Evolutionary conservation across 768 basidiomycete species (phyloP).

Genomic region (Lentinula guzmanii): DNA sequence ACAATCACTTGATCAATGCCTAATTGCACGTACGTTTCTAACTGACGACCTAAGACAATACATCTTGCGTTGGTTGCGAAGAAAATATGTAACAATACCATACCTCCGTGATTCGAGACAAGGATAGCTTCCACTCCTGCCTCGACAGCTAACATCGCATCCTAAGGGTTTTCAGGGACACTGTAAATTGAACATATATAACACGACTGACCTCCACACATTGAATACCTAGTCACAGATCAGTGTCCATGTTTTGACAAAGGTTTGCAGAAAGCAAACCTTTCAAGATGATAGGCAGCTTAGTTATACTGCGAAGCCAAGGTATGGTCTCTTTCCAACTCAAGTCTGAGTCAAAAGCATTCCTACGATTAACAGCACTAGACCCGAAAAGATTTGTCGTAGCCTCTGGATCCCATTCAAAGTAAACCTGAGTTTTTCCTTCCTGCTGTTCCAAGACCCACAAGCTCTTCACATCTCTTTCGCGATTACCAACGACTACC

Average conservation of each 20-base stretch:
- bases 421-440: conserved; percentile 21
- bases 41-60: conserved; percentile 53
- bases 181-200: conserved; percentile 12
- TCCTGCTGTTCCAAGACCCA: conserved; percentile 54
- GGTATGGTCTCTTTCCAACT: conserved; percentile 77
- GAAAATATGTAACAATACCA: conserved; percentile 13
- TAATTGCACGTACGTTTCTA: conserved; percentile 53
- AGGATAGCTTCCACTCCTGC: conserved; percentile 85
- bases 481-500: conserved; percentile 72
- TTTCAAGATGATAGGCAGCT: conserved; percentile 70
- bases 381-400: conserved; percentile 47
- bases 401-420: conserved; percentile 16
- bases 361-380: conserved; percentile 41
- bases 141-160: conserved; percentile 79
- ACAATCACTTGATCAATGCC: background rate
- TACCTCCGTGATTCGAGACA: conserved; percentile 88
- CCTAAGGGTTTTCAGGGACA: conserved; percentile 37
- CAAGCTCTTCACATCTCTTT: conserved; percentile 61
- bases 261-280: conserved; percentile 15
- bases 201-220: conserved; percentile 51
- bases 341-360: conserved; percentile 66
- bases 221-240: conserved; percentile 39
- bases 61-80: conserved; percentile 2
- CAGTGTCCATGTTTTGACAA: background rate
- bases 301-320: conserved; percentile 67